Base-by-base conservation (phyloP, 768 basidiomycete genomes). In the Clitopilus passeckerianus region DNA sequence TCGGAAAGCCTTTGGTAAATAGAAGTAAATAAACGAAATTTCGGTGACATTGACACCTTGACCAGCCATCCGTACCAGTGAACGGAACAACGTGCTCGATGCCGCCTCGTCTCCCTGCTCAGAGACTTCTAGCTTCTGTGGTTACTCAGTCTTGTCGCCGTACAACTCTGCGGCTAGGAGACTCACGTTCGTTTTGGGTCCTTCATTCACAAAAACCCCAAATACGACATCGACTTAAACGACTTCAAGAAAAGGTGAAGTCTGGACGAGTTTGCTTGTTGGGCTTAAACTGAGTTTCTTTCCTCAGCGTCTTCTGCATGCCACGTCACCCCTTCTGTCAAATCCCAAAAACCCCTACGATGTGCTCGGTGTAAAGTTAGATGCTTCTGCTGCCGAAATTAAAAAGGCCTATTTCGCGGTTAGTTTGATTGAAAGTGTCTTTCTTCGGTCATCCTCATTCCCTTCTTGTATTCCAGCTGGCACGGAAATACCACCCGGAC, bases 371-470 rank as follows among this genome's bases (percentile, higher is more conserved):
- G 89, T 98, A 7, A 81, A 81, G 66, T 86, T 86, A 65, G 93
- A 94, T 72, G 91, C 96, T 52, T 80, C 86, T 20, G 71, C 86
- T 24, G 84, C 89, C 20, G 94, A 98, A 65, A 98, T 99, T 68
- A 99, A 99, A 85, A 98, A 98, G 77, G 83, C 84, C 1, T 99
- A 99, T 74, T 99, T 98, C 74, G 81, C 91, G 69, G 96, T 97
- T 71, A 67, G 91, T 72, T 61, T 66, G 37, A 41, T 15, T 41
- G 46, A 18, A 22, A 18, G 46, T 23, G 46, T 61, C 59, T 56
- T 24, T 53, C 27, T 57, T 27, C 59, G 37, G 56, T 27, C 37
- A 30, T 27, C 41, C n/a, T 30, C 23, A 60, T 53, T 55, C 33
- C 64, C 58, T 58, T 61, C 65, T 65, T 57, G 58, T 61, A 58